A percentile compares a stretch with the other conserved stretches of the same genome.
Conservation (phyloP, 768 basidiomycete species). For the Mycena belliarum region DNA sequence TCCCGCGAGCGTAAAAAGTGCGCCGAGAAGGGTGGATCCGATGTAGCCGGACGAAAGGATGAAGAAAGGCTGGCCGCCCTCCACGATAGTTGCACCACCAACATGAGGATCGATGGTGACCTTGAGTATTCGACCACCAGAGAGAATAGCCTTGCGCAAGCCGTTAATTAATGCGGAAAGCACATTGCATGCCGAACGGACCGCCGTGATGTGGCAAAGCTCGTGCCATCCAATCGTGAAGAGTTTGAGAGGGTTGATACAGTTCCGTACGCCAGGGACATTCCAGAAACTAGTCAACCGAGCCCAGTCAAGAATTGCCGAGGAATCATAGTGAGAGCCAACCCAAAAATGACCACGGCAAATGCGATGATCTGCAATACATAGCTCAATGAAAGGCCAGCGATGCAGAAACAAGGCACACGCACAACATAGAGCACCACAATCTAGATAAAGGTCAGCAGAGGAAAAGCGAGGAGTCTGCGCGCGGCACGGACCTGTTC, state of each 20-base stretch:
- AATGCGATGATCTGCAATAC: constrained; percentile 71
- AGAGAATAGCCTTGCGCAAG: constrained; percentile 70
- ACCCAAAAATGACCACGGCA: constrained; percentile 77
- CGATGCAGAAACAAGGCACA: constrained; percentile 22
- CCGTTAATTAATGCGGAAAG: background rate
- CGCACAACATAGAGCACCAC: constrained; percentile 77
- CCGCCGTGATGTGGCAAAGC: constrained; percentile 78
- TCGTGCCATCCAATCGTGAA: constrained; percentile 91
- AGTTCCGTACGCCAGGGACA: constrained; percentile 40
- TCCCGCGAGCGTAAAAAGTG: constrained; percentile 78
- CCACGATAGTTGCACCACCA: constrained; percentile 75
- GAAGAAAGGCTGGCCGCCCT: constrained; percentile 71
- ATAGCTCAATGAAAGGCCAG: constrained; percentile 6
- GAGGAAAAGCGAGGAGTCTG: constrained; percentile 14
- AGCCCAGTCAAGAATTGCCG: background rate
- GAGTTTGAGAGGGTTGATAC: constrained; percentile 84
- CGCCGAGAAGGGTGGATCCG: constrained; percentile 81
- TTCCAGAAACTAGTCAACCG: constrained; percentile 56
- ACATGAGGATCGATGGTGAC: constrained; percentile 84
- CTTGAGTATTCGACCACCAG: constrained; percentile 75
- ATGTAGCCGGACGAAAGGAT: constrained; percentile 82
- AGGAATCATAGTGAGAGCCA: background rate
- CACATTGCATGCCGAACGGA: constrained; percentile 38
- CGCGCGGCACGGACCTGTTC: constrained; percentile 62
- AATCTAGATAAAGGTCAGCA: constrained; percentile 44